Evolutionary conservation across 352 stramenopile species (phyloP), one percentile per base, ranked within the genome.

Genomic region (Globisporangium okanoganense): DNA sequence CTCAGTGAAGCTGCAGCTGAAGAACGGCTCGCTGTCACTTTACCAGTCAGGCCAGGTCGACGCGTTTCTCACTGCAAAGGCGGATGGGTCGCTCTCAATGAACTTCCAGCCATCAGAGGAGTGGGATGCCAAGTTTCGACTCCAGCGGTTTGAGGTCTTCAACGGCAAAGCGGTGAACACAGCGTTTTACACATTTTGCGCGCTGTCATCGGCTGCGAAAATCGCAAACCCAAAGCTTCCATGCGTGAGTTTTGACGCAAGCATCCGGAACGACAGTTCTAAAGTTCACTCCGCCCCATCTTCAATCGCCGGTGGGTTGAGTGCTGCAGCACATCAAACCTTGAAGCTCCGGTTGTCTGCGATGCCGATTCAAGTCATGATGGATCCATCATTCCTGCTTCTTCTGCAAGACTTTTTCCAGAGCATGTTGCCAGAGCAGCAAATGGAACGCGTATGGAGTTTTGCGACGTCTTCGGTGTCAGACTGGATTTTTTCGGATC

Each of bases 401-500:
- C 77, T 79, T 25, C 49, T 93, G 14, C 66, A 85, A n/a, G 61
- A 73, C 13, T 94, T 94, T 54, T 92, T 94, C 54, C 61, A 78
- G 38, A 87, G 81, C 45, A 65, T 87, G 41, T 35, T 92, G 14
- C 72, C 81, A 10, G 78, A 89, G 7, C 76, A 88, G 29, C 75
- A 94, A 56, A 65, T 90, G 12, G 82, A 94, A 29, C 79, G 76
- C 38, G 82, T 88, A 9, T 94, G 85, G 85, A 82, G 71, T 45
- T 92, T 90, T 49, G 83, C 83, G 33, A 94, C 85, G 27, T 91
- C 79, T 43, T 93, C 85, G 25, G 81, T 94, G 9, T 76, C 82
- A 6, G 78, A 91, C 20, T 94, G 82, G 76, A 87, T 94, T 43
- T 92, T 92, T 64, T 73, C 83, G 1, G 77, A 88, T 38, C 40